Evolutionary conservation across 1,284 basidiomycete genomes (phyloP).

Genomic region (Fomitopsis betulina): DNA sequence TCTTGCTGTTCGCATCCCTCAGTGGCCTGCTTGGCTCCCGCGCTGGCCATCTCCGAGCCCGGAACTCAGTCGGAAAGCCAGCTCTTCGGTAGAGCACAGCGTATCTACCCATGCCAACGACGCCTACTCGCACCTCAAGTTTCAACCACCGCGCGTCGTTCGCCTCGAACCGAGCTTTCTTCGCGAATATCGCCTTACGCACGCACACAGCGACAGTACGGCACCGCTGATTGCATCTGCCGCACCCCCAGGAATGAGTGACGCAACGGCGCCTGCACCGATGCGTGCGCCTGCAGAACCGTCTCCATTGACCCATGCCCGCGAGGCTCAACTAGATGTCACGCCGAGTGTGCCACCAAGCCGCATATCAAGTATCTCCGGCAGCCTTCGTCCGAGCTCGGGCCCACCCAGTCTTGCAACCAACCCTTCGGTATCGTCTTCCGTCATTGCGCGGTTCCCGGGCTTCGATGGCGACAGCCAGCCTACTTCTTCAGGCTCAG

Average conservation of each 20-base stretch:
- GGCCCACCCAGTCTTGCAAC: background rate
- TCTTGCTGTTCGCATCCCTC: background rate
- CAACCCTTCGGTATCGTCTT: background rate
- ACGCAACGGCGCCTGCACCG: background rate
- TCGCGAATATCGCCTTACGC: background rate
- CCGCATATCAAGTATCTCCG: background rate
- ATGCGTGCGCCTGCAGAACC: background rate
- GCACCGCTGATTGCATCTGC: background rate
- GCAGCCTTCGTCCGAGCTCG: background rate
- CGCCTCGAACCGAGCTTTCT: constrained; percentile 1
- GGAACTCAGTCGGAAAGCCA: background rate
- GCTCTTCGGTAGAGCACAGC: background rate
- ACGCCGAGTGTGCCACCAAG: background rate
- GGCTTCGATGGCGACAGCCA: background rate
- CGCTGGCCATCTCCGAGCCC: background rate
- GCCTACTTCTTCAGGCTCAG: background rate
- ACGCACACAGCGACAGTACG: background rate
- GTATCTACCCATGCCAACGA: background rate
- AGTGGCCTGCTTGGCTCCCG: background rate
- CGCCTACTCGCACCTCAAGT: background rate
- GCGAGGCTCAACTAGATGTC: background rate
- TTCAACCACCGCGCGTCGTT: background rate
- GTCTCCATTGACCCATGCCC: background rate
- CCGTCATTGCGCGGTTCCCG: background rate
- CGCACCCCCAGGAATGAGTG: background rate